Evolutionary conservation across 306 rosid genomes (phyloP).

Genomic region (Glycine latifolia): DNA sequence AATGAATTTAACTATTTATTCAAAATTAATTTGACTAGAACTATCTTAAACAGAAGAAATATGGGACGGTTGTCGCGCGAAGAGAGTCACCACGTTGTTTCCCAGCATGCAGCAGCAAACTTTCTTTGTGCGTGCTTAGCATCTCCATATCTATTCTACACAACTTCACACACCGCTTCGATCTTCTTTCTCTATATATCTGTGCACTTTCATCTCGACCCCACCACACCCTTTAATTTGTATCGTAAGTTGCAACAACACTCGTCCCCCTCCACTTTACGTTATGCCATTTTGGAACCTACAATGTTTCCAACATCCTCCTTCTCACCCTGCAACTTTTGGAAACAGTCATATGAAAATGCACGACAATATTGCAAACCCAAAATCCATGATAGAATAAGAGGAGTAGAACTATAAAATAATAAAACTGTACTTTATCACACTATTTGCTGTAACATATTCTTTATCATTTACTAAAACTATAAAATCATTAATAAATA

Average conservation of each 20-base stretch:
- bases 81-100: constrained; percentile 34
- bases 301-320: constrained; percentile 14
- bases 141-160: not conserved
- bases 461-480: too few species aligned
- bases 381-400: not conserved
- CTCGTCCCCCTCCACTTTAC: not conserved
- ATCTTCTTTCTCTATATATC: not conserved
- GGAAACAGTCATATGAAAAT: constrained; percentile 38
- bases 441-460: too few species aligned
- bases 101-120: constrained; percentile 21
- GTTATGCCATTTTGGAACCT: constrained; percentile 35
- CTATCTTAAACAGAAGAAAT: not conserved
- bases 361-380: not conserved
- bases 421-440: too few species aligned
- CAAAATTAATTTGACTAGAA: too few species aligned
- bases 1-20: too few species aligned
- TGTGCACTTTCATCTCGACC: not conserved
- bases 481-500: too few species aligned
- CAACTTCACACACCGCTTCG: not conserved
- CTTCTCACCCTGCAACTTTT: constrained; percentile 36
- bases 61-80: not conserved
- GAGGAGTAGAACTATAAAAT: too few species aligned
- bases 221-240: constrained; percentile 9
- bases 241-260: not conserved
- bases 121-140: not conserved